Evolutionary conservation across 2,329 filamentous ascomycete species (phyloP).

Genomic region (Neoarthrinium moseri): DNA sequence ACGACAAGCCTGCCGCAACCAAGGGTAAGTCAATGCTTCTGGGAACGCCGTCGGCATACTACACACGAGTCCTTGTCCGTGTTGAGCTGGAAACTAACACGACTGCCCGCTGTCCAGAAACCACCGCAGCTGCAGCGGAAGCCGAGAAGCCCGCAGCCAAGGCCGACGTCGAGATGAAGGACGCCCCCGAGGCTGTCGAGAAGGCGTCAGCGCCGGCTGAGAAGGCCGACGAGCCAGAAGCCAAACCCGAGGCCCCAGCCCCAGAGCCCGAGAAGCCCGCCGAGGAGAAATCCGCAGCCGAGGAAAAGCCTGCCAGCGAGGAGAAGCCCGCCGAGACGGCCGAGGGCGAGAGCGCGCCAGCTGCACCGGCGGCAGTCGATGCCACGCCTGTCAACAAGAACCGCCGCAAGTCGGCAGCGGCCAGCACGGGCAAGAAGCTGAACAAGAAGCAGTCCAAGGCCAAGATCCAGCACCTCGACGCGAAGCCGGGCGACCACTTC

Average conservation of each 20-base stretch:
- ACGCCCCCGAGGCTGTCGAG: slow-evolving; percentile 20
- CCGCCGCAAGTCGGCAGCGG: slow-evolving; percentile 71
- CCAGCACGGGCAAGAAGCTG: slow-evolving; percentile 74
- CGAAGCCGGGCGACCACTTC: slow-evolving; percentile 87
- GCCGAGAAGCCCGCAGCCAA: slow-evolving; percentile 25
- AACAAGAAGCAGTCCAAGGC: slow-evolving; percentile 82
- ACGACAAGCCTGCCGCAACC: slow-evolving; percentile 11
- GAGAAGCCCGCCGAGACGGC: slow-evolving; percentile 3
- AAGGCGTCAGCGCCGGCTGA: slow-evolving; percentile 17
- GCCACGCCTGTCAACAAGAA: slow-evolving; percentile 36
- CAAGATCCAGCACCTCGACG: slow-evolving; percentile 71
- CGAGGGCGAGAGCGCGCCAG: slow-evolving; percentile 6
- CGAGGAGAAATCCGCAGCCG: not conserved
- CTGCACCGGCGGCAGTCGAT: slow-evolving; percentile 13
- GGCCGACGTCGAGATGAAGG: slow-evolving; percentile 27
- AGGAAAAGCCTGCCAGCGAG: slow-evolving; percentile 9
- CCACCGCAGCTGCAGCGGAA: slow-evolving; percentile 21
- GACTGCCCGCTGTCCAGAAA: slow-evolving; percentile 10
- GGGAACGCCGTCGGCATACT: not conserved
- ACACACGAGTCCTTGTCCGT: not conserved
- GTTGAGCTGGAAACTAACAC: not conserved
- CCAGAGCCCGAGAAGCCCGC: slow-evolving; percentile 14
- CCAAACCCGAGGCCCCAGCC: slow-evolving; percentile 14
- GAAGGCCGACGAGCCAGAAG: not conserved
- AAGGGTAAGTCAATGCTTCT: slow-evolving; percentile 12